Conservation (phyloP, 352 stramenopile genomes). For the Thraustochytrium sp. region DNA sequence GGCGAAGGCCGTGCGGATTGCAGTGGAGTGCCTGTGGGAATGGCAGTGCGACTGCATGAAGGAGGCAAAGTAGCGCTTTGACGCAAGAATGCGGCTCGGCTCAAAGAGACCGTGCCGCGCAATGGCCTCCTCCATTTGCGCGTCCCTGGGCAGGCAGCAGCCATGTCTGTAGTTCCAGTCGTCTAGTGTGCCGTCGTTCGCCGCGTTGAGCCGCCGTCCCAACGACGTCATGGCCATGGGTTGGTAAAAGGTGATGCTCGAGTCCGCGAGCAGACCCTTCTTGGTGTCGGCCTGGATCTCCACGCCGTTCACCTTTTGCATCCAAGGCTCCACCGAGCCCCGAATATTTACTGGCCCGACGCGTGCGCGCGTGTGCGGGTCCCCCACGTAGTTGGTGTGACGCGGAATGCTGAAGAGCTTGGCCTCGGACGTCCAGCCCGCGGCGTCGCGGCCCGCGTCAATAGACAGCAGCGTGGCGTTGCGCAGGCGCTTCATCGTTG, state of each 20-base stretch:
- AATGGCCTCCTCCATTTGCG: neutral
- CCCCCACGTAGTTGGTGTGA: neutral
- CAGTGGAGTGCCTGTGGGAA: neutral
- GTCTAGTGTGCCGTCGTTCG: neutral
- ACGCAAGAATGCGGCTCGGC: neutral
- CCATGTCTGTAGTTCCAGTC: neutral
- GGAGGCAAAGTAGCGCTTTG: neutral
- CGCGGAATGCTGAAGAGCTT: neutral
- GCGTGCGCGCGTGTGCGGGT: neutral
- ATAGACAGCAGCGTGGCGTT: neutral
- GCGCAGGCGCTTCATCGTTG: neutral
- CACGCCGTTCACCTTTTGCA: neutral
- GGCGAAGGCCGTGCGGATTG: neutral
- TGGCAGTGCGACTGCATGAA: constrained; percentile 10
- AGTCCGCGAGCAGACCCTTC: neutral
- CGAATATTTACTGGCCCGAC: neutral
- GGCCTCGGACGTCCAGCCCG: neutral
- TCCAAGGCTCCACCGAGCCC: neutral
- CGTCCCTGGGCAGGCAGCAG: neutral
- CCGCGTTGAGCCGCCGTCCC: neutral
- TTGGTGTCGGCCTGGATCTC: constrained; percentile 5
- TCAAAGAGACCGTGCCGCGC: neutral
- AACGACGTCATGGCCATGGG: neutral
- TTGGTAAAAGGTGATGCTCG: neutral
- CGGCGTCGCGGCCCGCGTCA: neutral